Percentiles rank a stretch among this genome's conserved stretches.
These are phyloP conservation scores for Delphinella strobiligena DNA, from an alignment of 2,329 filamentous ascomycete genomes.

Conservation along the genomic window DNA sequence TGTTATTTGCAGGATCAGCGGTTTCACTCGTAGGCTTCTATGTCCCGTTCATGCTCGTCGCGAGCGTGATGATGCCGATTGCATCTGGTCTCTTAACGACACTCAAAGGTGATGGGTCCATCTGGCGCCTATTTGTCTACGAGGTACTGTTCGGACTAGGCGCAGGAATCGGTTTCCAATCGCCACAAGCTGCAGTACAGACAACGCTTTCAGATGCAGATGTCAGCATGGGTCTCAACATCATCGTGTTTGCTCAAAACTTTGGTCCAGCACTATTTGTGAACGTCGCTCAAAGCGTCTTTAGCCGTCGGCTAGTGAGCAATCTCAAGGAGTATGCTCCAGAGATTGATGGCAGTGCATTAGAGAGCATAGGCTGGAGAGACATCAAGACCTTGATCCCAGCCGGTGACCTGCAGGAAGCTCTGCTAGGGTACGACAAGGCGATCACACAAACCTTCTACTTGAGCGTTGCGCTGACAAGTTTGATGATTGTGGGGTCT, in stretches of 20 bases:
- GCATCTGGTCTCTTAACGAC: slow-evolving; percentile 24
- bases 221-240: slow-evolving; percentile 17
- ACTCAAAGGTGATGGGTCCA: slow-evolving; percentile 12
- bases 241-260: slow-evolving; percentile 22
- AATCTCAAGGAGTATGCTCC: not conserved
- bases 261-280: slow-evolving; percentile 13
- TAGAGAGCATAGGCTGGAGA: not conserved
- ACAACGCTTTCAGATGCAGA: slow-evolving; percentile 17
- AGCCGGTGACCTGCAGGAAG: slow-evolving; percentile 4
- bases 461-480: slow-evolving; percentile 14
- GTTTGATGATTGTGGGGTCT: slow-evolving; percentile 14
- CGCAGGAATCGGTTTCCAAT: slow-evolving; percentile 21
- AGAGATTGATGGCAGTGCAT: not conserved
- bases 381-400: not conserved
- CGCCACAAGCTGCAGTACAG: slow-evolving; percentile 20
- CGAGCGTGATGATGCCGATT: slow-evolving; percentile 21
- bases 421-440: slow-evolving; percentile 14
- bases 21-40: slow-evolving; percentile 20
- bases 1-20: slow-evolving; percentile 9
- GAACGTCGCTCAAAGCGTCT: slow-evolving; percentile 13
- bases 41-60: slow-evolving; percentile 24
- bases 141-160: slow-evolving; percentile 19
- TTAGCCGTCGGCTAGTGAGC: slow-evolving; percentile 5
- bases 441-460: slow-evolving; percentile 19
- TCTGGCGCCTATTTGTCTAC: slow-evolving; percentile 19